These are phyloP conservation scores for Silene vulgaris DNA, from an alignment of 179 eudicot genomes.

Conservation along the genomic window DNA sequence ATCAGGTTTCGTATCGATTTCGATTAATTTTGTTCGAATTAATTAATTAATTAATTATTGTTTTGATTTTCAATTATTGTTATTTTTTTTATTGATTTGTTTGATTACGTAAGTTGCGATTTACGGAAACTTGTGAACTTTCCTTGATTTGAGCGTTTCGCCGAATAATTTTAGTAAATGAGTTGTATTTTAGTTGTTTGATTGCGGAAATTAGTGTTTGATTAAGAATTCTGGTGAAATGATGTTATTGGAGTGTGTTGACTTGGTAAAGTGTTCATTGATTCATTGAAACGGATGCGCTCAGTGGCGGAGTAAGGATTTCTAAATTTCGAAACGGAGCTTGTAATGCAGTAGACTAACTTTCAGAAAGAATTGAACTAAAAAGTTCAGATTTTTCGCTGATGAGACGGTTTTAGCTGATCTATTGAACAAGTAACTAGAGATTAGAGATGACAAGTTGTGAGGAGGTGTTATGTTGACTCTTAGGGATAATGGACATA, in stretches of 20 bases:
- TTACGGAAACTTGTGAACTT: neutral
- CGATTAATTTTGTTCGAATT: neutral
- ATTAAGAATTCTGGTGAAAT: neutral
- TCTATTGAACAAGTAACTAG: too few species aligned
- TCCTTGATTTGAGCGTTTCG: neutral
- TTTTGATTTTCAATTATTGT: neutral
- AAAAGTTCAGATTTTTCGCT: too few species aligned
- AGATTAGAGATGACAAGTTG: too few species aligned
- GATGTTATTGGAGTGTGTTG: conserved; percentile 1
- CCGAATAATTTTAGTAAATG: neutral
- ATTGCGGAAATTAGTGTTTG: neutral
- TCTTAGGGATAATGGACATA: too few species aligned
- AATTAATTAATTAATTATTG: neutral
- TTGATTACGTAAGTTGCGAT: neutral
- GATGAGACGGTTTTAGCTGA: too few species aligned
- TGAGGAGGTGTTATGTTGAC: too few species aligned
- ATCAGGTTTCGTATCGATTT: conserved; percentile 47
- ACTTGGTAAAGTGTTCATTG: neutral
- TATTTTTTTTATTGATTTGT: neutral
- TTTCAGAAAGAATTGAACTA: too few species aligned
- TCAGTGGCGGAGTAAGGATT: too few species aligned
- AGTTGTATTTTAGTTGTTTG: neutral
- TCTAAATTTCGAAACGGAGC: too few species aligned
- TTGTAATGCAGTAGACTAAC: too few species aligned
- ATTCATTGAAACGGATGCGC: neutral